phyloP scores from a whole-genome alignment of 148 eudicot genomes.

The Limonium bicolor region DNA sequence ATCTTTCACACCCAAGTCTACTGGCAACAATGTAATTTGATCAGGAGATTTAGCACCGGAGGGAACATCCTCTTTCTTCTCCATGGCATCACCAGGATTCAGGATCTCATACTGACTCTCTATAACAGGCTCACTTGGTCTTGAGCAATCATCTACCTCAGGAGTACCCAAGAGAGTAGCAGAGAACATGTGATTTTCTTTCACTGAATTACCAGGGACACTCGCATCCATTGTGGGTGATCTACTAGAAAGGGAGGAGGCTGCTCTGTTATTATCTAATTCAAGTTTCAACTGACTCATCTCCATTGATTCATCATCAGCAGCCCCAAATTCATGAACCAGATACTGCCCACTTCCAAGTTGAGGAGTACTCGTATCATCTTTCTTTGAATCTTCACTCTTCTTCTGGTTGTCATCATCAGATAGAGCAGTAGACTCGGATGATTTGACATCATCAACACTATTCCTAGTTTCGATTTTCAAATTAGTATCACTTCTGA shows the following conservation, averaged over 20 bases:
- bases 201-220: neutral
- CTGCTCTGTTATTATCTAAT: conserved; percentile 7
- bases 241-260: conserved; percentile 1
- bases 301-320: conserved; percentile 7
- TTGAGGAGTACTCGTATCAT: conserved; percentile 7
- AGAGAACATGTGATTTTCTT: no score
- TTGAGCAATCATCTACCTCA: no score
- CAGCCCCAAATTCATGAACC: conserved; percentile 11
- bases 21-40: neutral
- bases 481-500: conserved; percentile 4
- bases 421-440: conserved; percentile 1
- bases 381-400: conserved; percentile 3
- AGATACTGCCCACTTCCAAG: conserved; percentile 5
- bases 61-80: conserved; percentile 8
- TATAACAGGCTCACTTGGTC: neutral
- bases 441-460: neutral
- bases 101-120: conserved; percentile 12
- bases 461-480: conserved; percentile 7
- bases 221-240: conserved; percentile 3
- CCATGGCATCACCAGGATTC: conserved; percentile 7
- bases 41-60: no score
- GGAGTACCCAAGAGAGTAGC: no score
- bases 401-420: conserved; percentile 3
- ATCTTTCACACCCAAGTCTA: neutral
- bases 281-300: conserved; percentile 8